A percentile compares a stretch with the other conserved stretches of the same genome.
Evolutionary conservation across 768 basidiomycete genomes (phyloP).

Genomic region (Cystofilobasidium capitatum): DNA sequence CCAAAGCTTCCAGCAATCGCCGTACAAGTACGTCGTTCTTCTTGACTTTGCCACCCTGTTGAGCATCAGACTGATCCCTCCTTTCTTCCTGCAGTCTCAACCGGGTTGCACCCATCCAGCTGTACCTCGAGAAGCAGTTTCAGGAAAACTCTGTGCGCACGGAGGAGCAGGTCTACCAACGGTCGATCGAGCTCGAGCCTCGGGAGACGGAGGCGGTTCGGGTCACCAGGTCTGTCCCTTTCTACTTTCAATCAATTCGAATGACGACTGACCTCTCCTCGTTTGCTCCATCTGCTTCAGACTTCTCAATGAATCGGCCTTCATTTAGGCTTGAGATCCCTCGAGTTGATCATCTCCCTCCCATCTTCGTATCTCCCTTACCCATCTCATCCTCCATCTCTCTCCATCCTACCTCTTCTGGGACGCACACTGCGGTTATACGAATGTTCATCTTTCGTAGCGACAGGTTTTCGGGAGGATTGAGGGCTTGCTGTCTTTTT

Average conservation of each 20-base stretch:
- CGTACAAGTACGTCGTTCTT: constrained; percentile 53
- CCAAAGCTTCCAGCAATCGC: constrained; percentile 84
- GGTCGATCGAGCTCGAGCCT: constrained; percentile 80
- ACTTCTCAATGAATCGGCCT: constrained; percentile 1
- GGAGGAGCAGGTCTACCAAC: constrained; percentile 50
- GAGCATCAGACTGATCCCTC: neutral
- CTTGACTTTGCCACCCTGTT: too few species aligned
- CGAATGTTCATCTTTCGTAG: too few species aligned
- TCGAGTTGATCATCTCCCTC: neutral
- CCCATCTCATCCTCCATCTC: neutral
- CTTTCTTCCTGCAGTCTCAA: constrained; percentile 43
- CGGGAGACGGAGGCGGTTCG: constrained; percentile 84
- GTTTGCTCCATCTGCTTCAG: neutral
- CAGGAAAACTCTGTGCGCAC: constrained; percentile 48
- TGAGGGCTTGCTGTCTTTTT: too few species aligned
- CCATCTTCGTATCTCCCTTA: neutral
- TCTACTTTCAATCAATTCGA: neutral
- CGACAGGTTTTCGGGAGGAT: too few species aligned
- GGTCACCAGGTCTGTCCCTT: constrained; percentile 9
- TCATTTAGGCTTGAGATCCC: neutral
- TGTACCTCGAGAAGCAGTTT: constrained; percentile 70
- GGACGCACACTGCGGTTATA: too few species aligned
- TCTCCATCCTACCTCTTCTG: neutral
- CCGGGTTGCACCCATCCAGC: constrained; percentile 54
- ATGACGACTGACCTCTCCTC: too few species aligned